phyloP scores from a whole-genome alignment of 352 stramenopile species.

The Phytophthora niederhauseri region DNA sequence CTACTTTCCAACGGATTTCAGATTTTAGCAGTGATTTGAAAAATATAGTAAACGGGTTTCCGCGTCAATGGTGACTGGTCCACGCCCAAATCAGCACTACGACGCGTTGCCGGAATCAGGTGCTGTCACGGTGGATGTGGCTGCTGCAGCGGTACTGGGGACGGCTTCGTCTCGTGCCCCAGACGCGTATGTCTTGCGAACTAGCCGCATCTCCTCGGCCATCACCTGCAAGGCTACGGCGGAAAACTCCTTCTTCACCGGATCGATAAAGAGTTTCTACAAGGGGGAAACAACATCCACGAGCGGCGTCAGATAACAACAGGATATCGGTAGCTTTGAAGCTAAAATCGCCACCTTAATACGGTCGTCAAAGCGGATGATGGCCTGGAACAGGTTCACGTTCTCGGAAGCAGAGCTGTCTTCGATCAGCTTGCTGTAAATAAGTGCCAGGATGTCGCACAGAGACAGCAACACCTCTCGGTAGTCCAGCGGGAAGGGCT shows the following conservation, averaged over 20 bases:
- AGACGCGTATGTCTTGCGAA: constrained; percentile 60
- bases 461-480: constrained; percentile 81
- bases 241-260: constrained; percentile 83
- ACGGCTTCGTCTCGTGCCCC: constrained; percentile 4
- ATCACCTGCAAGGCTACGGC: constrained; percentile 61
- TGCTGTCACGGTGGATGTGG: background rate
- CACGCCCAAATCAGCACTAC: background rate
- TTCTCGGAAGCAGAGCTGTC: constrained; percentile 79
- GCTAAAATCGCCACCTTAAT: constrained; percentile 59
- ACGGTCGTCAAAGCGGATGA: constrained; percentile 80
- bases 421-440: constrained; percentile 86
- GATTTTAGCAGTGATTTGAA: too few relatives aligned
- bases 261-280: constrained; percentile 87
- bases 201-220: constrained; percentile 58
- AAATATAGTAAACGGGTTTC: background rate
- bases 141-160: background rate
- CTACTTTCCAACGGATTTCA: too few relatives aligned
- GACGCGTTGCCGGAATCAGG: background rate
- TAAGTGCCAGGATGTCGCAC: constrained; percentile 80
- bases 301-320: background rate
- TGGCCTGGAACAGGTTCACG: constrained; percentile 74
- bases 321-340: background rate
- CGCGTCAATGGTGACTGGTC: background rate
- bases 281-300: background rate
- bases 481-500: constrained; percentile 86